phyloP scores from a whole-genome alignment of 192 early-diverging fungal species.

The Irineochytrium annulatum region DNA sequence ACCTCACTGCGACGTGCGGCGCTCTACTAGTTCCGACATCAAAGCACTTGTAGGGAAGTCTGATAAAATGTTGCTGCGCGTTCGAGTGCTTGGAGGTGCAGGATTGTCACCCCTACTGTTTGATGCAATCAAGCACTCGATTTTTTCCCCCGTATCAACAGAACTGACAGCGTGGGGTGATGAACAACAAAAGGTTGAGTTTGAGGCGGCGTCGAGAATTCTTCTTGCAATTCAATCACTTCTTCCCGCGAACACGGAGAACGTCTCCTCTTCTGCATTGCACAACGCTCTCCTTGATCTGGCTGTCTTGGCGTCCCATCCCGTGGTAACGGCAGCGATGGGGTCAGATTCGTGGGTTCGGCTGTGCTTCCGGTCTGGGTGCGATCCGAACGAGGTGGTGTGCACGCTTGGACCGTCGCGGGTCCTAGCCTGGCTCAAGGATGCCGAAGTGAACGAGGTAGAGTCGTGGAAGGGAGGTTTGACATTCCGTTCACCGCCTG shows the following conservation, averaged over 20 bases:
- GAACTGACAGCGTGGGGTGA: constrained; percentile 35
- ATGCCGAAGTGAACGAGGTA: background rate
- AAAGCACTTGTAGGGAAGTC: constrained; percentile 7
- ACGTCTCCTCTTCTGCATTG: constrained; percentile 11
- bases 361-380: constrained; percentile 69
- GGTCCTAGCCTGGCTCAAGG: constrained; percentile 10
- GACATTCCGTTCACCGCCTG: constrained; percentile 26
- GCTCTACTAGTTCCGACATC: constrained; percentile 15
- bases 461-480: constrained; percentile 14
- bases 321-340: constrained; percentile 35
- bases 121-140: constrained; percentile 14
- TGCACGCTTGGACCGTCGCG: constrained; percentile 13
- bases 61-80: constrained; percentile 1
- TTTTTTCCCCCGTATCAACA: background rate
- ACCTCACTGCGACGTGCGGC: constrained; percentile 26
- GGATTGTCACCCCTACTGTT: constrained; percentile 34
- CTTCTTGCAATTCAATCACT: constrained; percentile 30
- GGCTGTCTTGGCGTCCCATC: constrained; percentile 47
- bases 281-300: constrained; percentile 43
- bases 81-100: constrained; percentile 28
- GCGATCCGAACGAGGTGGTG: constrained; percentile 63
- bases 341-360: constrained; percentile 81
- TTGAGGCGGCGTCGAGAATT: constrained; percentile 26
- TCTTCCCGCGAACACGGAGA: constrained; percentile 19
- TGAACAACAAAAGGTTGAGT: constrained; percentile 16